phyloP scores from a whole-genome alignment of 257 asterid genomes.

The Catharanthus roseus region DNA sequence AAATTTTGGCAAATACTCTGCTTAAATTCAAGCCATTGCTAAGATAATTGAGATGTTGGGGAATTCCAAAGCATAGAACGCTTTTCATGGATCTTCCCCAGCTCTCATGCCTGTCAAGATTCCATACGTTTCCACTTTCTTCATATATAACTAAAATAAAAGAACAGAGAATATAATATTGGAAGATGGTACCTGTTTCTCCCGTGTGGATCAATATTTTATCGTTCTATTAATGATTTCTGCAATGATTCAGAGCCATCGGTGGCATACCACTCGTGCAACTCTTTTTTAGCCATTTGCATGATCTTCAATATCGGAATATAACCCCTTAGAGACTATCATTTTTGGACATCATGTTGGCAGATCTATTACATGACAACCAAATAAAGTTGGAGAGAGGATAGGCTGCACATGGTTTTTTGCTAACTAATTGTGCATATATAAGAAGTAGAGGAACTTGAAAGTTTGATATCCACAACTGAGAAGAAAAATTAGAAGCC shows the following conservation, averaged over 20 bases:
- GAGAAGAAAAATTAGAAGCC: neutral
- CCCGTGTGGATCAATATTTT: neutral
- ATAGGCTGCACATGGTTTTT: neutral
- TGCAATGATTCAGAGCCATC: neutral
- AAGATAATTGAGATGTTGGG: no score
- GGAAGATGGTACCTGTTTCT: neutral
- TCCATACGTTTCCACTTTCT: no score
- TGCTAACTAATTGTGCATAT: neutral
- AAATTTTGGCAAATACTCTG: no score
- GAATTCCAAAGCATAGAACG: no score
- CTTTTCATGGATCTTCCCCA: no score
- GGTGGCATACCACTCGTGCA: neutral
- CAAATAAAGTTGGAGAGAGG: neutral
- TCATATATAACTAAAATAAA: no score
- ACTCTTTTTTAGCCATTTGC: neutral
- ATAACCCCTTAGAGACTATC: neutral
- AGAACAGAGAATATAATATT: no score
- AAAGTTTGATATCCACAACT: neutral
- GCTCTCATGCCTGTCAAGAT: no score
- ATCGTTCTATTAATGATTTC: neutral
- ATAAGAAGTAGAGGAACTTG: neutral
- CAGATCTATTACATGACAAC: conserved; percentile 1
- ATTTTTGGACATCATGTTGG: neutral
- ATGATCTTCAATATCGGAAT: neutral
- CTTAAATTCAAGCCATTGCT: no score